A percentile compares a stretch with the other conserved stretches of the same genome.
Conservation (phyloP, 2,329 filamentous ascomycete genomes). For the Tolypocladium amazonense region DNA sequence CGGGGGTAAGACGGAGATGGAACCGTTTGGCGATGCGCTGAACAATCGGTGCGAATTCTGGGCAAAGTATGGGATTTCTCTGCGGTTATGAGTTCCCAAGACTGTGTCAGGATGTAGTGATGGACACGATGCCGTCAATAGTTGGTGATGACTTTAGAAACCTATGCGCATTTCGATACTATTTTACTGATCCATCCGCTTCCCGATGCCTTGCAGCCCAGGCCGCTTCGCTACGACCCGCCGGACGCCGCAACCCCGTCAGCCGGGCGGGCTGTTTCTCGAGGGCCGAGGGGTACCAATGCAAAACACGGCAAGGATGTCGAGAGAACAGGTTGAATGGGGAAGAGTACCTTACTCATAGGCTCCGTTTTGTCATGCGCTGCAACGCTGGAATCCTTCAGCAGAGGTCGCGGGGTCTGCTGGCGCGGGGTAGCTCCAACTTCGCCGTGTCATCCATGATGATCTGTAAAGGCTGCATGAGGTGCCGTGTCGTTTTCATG, state of each 20-base stretch:
- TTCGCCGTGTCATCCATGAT: background rate
- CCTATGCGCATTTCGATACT: too few relatives aligned
- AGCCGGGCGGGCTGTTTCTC: background rate
- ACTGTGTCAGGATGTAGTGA: background rate
- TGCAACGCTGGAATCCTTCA: background rate
- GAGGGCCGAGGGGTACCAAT: background rate
- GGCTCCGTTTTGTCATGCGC: too few relatives aligned
- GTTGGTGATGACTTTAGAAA: background rate
- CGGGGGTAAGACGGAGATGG: slow-evolving; percentile 27
- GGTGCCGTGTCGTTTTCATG: too few relatives aligned
- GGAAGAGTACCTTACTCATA: too few relatives aligned
- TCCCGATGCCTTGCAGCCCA: too few relatives aligned
- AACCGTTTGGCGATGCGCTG: slow-evolving; percentile 15
- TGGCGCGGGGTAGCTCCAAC: background rate
- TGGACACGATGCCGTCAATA: background rate
- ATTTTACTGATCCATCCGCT: too few relatives aligned
- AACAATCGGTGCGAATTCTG: slow-evolving; percentile 16
- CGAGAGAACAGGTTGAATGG: background rate
- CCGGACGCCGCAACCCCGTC: background rate
- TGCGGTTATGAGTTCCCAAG: slow-evolving; percentile 9
- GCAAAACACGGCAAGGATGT: background rate
- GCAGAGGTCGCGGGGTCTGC: background rate
- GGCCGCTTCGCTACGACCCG: too few relatives aligned
- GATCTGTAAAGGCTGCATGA: background rate
- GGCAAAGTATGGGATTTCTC: slow-evolving; percentile 7